Evolutionary conservation across 345 rosid species (phyloP).

Genomic region (Moricandia moricandioides): DNA sequence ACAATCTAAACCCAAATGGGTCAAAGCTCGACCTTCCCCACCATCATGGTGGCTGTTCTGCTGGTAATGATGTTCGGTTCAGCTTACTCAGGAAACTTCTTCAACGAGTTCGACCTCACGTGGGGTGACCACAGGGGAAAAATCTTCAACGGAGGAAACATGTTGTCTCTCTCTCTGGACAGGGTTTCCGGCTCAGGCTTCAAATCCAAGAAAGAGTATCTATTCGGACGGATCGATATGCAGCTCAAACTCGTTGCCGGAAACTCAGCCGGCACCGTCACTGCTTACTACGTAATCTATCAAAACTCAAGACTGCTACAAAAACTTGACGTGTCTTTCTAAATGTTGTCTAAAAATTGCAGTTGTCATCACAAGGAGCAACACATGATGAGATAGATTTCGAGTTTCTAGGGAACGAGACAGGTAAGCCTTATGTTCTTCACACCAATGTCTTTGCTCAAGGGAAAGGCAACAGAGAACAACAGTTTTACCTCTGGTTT

Average conservation of each 20-base stretch:
- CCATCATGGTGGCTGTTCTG: background rate
- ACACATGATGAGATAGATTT: slow-evolving; percentile 63
- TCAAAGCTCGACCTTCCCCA: slow-evolving; percentile 4
- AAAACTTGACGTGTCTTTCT: background rate
- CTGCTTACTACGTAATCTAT: slow-evolving; percentile 53
- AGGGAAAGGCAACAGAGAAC: slow-evolving; percentile 66
- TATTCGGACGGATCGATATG: slow-evolving; percentile 61
- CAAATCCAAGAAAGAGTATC: slow-evolving; percentile 52
- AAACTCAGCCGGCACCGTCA: slow-evolving; percentile 70
- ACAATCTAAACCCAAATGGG: slow-evolving; percentile 22
- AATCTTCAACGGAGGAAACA: slow-evolving; percentile 51
- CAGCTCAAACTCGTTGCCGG: slow-evolving; percentile 67
- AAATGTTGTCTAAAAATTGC: background rate
- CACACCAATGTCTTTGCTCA: slow-evolving; percentile 61
- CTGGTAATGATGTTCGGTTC: slow-evolving; percentile 13
- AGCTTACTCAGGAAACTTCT: slow-evolving; percentile 43
- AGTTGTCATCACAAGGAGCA: slow-evolving; percentile 58
- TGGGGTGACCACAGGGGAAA: slow-evolving; percentile 56
- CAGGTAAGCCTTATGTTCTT: slow-evolving; percentile 57
- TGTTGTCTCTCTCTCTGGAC: slow-evolving; percentile 51
- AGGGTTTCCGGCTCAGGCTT: slow-evolving; percentile 57
- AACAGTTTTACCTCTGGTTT: slow-evolving; percentile 65
- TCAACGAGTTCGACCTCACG: slow-evolving; percentile 48
- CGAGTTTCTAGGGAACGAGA: slow-evolving; percentile 62
- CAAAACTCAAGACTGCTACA: background rate